Conservation (phyloP, 768 basidiomycete species). For the Daedaleopsis nitida region DNA sequence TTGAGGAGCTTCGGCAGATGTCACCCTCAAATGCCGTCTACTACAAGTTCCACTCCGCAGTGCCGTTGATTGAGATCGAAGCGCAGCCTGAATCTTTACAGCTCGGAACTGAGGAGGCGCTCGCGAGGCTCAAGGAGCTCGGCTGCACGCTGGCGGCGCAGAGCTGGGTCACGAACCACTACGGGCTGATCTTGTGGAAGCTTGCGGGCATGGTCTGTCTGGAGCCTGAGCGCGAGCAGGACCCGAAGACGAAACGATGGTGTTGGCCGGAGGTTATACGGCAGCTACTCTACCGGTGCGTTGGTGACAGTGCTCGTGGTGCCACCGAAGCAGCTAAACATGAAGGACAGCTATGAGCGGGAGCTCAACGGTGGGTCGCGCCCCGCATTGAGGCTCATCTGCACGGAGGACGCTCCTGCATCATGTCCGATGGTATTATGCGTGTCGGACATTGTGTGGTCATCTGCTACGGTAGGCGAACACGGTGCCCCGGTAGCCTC, state of each 20-base stretch:
- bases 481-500: slow-evolving; percentile 40
- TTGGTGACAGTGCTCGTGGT: not conserved
- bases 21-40: slow-evolving; percentile 56
- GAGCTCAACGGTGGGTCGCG: slow-evolving; percentile 79
- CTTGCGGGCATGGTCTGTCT: slow-evolving; percentile 80
- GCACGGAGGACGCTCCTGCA: slow-evolving; percentile 81
- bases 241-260: slow-evolving; percentile 62
- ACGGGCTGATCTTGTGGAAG: slow-evolving; percentile 92
- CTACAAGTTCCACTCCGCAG: slow-evolving; percentile 55
- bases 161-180: slow-evolving; percentile 92
- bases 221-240: slow-evolving; percentile 60
- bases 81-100: slow-evolving; percentile 15
- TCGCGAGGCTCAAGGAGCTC: slow-evolving; percentile 51
- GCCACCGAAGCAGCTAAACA: slow-evolving; percentile 35
- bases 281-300: slow-evolving; percentile 86
- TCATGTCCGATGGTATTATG: slow-evolving; percentile 83
- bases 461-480: slow-evolving; percentile 38
- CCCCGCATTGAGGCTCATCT: slow-evolving; percentile 78
- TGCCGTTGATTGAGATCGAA: not conserved
- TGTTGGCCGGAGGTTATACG: slow-evolving; percentile 78
- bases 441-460: slow-evolving; percentile 70
- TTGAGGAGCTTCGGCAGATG: slow-evolving; percentile 53
- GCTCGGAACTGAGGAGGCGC: slow-evolving; percentile 56
- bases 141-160: slow-evolving; percentile 73
- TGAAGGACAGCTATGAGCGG: slow-evolving; percentile 77